These are phyloP conservation scores for Pestalotiopsis sp. DNA, from an alignment of 2,329 filamentous ascomycete species.

Conservation along the genomic window DNA sequence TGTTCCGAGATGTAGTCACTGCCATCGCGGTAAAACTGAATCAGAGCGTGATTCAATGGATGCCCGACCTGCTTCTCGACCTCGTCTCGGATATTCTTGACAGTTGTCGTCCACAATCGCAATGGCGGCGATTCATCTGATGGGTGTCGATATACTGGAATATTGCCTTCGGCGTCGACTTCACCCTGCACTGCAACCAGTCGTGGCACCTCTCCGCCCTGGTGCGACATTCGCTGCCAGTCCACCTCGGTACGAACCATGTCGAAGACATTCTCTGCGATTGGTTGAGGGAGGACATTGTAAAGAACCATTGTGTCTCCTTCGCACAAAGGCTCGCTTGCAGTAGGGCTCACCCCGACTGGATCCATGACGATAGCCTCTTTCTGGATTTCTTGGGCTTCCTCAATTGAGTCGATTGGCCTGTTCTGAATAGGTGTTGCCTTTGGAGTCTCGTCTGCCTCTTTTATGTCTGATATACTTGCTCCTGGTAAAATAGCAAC, in stretches of 20 bases:
- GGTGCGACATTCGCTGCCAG: constrained; percentile 93
- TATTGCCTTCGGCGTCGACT: constrained; percentile 67
- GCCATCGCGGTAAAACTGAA: constrained; percentile 89
- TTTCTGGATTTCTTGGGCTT: neutral
- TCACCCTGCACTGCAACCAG: constrained; percentile 87
- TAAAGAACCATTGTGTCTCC: constrained; percentile 78
- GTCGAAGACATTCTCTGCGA: constrained; percentile 67
- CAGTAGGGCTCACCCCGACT: neutral
- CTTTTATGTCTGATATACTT: constrained; percentile 20
- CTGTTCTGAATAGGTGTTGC: neutral
- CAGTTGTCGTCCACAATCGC: constrained; percentile 73
- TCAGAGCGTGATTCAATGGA: constrained; percentile 84
- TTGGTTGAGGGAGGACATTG: constrained; percentile 63
- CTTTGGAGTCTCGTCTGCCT: constrained; percentile 11
- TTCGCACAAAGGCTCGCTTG: constrained; percentile 67
- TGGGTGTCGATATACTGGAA: constrained; percentile 94
- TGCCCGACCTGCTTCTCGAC: constrained; percentile 79
- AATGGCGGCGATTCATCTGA: constrained; percentile 84
- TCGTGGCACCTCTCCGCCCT: constrained; percentile 87
- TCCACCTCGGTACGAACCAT: constrained; percentile 73
- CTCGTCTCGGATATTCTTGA: constrained; percentile 67
- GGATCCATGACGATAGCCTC: neutral
- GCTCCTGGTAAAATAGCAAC: neutral
- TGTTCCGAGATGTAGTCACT: constrained; percentile 95
- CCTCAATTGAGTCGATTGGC: neutral